These are phyloP conservation scores for Thozetella sp. DNA, from an alignment of 495 filamentous ascomycete genomes.

Conservation along the genomic window DNA sequence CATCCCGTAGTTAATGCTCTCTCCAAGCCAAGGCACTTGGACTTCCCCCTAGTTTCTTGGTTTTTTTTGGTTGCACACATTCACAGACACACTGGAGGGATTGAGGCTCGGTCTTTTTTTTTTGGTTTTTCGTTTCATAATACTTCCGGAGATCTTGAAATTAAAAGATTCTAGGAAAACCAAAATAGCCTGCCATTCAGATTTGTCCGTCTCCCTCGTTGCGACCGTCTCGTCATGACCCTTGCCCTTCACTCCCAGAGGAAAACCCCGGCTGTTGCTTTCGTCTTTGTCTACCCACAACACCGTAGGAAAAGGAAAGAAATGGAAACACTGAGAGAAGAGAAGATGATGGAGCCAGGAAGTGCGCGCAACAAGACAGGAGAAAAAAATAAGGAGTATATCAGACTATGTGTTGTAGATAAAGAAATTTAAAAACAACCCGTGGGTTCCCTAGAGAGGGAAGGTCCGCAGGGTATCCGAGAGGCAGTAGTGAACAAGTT, in stretches of 20 bases:
- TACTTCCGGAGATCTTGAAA: background rate
- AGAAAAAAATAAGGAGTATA: background rate
- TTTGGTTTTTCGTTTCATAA: background rate
- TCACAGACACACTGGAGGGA: background rate
- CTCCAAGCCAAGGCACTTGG: background rate
- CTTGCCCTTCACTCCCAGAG: background rate
- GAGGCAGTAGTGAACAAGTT: background rate
- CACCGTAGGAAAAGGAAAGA: background rate
- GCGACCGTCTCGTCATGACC: background rate
- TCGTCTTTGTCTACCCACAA: background rate
- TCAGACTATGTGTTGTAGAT: conserved; percentile 4
- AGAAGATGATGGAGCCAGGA: background rate
- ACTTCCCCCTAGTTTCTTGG: too few species aligned
- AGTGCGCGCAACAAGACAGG: background rate
- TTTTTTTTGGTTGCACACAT: too few species aligned
- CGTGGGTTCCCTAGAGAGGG: background rate
- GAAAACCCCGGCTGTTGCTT: background rate
- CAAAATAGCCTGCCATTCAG: conserved; percentile 1
- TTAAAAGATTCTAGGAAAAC: conserved; percentile 1
- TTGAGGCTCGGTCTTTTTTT: background rate
- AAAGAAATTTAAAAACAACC: background rate
- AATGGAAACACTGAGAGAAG: background rate
- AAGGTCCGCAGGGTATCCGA: background rate
- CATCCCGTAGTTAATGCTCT: background rate
- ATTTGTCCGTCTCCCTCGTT: background rate